Evolutionary conservation across 495 filamentous ascomycete genomes (phyloP).

Genomic region (Hypomontagnella submonticulosa): DNA sequence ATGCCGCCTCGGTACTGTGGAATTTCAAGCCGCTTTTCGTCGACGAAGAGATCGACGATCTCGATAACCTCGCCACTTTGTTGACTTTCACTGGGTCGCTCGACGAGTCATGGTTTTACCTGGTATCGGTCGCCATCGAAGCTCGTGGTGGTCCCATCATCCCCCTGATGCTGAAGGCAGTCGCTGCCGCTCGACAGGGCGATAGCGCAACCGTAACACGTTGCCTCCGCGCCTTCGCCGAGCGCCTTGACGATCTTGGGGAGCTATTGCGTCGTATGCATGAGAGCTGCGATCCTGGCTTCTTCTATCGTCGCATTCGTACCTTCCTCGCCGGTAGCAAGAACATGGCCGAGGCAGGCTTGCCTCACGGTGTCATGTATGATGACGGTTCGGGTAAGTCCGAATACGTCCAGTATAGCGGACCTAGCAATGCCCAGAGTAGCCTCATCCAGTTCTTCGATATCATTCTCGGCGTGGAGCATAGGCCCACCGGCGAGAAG

Average conservation of each 20-base stretch:
- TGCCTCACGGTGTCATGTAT: slow-evolving; percentile 88
- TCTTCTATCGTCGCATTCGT: slow-evolving; percentile 93
- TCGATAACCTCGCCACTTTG: slow-evolving; percentile 86
- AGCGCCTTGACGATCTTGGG: slow-evolving; percentile 85
- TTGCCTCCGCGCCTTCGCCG: slow-evolving; percentile 80
- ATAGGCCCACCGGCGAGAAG: slow-evolving; percentile 86
- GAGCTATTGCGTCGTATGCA: slow-evolving; percentile 83
- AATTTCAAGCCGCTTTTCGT: slow-evolving; percentile 92
- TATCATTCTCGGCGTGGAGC: slow-evolving; percentile 88
- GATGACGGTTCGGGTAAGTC: slow-evolving; percentile 76
- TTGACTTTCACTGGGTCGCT: slow-evolving; percentile 93
- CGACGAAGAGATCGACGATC: slow-evolving; percentile 79
- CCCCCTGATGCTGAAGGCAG: slow-evolving; percentile 86
- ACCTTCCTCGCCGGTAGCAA: slow-evolving; percentile 95
- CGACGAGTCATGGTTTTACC: slow-evolving; percentile 98
- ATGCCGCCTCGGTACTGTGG: slow-evolving; percentile 91
- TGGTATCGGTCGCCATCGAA: slow-evolving; percentile 95
- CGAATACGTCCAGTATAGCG: slow-evolving; percentile 80
- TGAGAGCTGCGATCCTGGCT: slow-evolving; percentile 89
- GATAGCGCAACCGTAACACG: slow-evolving; percentile 77
- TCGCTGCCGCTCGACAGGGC: slow-evolving; percentile 78
- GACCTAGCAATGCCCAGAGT: slow-evolving; percentile 95
- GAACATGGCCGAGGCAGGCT: slow-evolving; percentile 93
- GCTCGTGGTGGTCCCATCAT: slow-evolving; percentile 90
- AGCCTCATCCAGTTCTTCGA: slow-evolving; percentile 96